Evolutionary conservation across 495 filamentous ascomycete genomes (phyloP), one percentile per base, ranked within the genome.

Genomic region (Sordaria brevicollis): DNA sequence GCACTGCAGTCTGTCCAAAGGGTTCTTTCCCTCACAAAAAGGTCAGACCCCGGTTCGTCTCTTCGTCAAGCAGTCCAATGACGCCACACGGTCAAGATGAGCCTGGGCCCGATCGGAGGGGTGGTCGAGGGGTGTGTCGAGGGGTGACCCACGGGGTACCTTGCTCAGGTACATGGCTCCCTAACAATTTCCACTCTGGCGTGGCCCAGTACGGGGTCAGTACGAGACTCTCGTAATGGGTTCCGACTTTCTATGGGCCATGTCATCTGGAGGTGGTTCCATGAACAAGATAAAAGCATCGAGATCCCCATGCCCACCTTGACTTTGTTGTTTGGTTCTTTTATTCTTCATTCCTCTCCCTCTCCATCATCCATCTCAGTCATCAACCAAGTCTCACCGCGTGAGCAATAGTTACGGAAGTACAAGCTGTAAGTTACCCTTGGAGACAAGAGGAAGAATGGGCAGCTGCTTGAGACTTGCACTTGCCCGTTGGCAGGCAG

Each of bases 251-350:
- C 49, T 31, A 62, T 62, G 49, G 49, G 49, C 19, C 43, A 54
- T 54, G 43, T 25, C 66, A 37, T 29, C n/a, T n/a, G n/a, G n/a
- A n/a, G n/a, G n/a, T n/a, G n/a, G 34, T 62, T 19, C 39, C 21
- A 36, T 25, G 39, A 65, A 65, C 13, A 71, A 65, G 71, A 74
- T 72, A 75, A 77, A 77, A 73, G 71, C 74, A 76, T 73, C 71
- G 71, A 71, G 73, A 62, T 69, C 54, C 67, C 69, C 66, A 65
- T 62, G 34, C 57, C 19, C 39, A 34, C 69, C 69, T 31, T 31
- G 19, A 15, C 25, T 34, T 35, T 29, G 15, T 13, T 41, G 49
- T 29, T 49, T 57, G 21, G 54, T 21, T 38, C 70, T n/a, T n/a
- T n/a, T 68, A 35, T 34, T 68, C 39, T 33, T 68, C 41, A 41